Base-by-base conservation (phyloP, 106 monocot species). In the Dendrobium officinale region DNA sequence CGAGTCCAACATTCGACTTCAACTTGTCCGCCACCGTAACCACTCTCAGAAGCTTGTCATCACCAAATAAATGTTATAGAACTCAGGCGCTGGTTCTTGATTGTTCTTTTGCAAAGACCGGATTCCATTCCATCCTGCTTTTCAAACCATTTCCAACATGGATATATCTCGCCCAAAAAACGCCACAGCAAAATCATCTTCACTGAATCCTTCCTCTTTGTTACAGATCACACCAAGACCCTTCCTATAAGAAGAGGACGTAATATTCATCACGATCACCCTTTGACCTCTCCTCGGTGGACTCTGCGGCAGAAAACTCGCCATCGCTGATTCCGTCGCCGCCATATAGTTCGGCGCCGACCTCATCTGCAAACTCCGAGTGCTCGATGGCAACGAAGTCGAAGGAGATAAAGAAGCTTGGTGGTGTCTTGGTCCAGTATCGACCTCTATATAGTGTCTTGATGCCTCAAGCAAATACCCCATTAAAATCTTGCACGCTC, bases 151-250 rank as follows among this genome's bases (percentile, higher is more conserved):
- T 31, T 31, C 31, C 31, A 31, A 31, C 1, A 31, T 31, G 31
- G 31, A 31, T 31, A 31, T 81, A 95, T 93, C 99, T 99, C 99
- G 81, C 99, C 99, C 75, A 99, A 85, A 51, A 99, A 99, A 31
- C 79, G 95, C 99, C 45, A 99, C 95, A 77, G 95, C 93, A 85
- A 99, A 99, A 86, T 99, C 95, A 81, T 95, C 95, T 82, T 80
- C 77, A 64, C 78, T 74, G 72, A 99, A 95, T 75, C 99, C 99
- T 79, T 88, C 91, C 44, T 91, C 87, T 83, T 88, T 95, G 85
- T 99, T 99, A 84, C 99, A 99, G 83, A 99, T 91, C 67, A 99
- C 99, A 68, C 99, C 99, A 76, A 99, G 91, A 4, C 99, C 99
- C 99, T 99, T 31, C 31, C 31, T 31, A 31, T 31, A 31, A 31